Evolutionary conservation across 1,139 yeast genomes (phyloP), one percentile per base, ranked within the genome.

Genomic region (Nakaseomyces kungkrabaensis): DNA sequence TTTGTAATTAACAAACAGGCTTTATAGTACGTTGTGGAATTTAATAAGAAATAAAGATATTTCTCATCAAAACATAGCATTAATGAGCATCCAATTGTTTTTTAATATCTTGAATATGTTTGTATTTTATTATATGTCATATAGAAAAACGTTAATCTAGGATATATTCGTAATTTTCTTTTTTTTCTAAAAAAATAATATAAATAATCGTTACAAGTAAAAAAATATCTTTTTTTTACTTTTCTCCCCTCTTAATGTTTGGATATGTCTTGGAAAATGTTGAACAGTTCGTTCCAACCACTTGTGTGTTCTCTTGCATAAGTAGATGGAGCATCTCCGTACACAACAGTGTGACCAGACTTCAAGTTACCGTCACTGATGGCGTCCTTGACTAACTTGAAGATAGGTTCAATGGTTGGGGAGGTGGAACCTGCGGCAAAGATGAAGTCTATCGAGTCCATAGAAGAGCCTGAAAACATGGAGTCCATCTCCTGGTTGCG

Each of bases 231-330:
- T 37, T 22, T 37, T 37, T 37, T 6, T 4, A 7, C 13, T 37
- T 4, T 5, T 37, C 13, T 37, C 5, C 11, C 7, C 4, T n/a
- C 5, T 37, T 11, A 38, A 25, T 10, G 17, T 11, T 41, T 41
- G 10, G 54, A 48, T 10, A 59, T 45, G 33, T 55, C 50, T 42
- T 59, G 56, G 29, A 82, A 66, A 37, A 82, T 69, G 32, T 75
- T 72, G 59, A 88, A 75, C 48, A 89, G 70, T 54, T 87, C 92
- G 61, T 87, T 88, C 58, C 85, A 77, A 54, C 96, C 96, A 52
- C 79, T 77, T 13, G 86, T 81, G 50, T 81, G 80, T 59, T 78
- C 84, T 41, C 73, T 76, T 1, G 96, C 96, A 50, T 74, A 75
- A 1, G 85, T 82, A 51, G 75, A 72, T 3, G 75, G 72, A 11